These are phyloP conservation scores for Fusarium metavorans DNA, from an alignment of 2,329 filamentous ascomycete species.

Conservation along the genomic window DNA sequence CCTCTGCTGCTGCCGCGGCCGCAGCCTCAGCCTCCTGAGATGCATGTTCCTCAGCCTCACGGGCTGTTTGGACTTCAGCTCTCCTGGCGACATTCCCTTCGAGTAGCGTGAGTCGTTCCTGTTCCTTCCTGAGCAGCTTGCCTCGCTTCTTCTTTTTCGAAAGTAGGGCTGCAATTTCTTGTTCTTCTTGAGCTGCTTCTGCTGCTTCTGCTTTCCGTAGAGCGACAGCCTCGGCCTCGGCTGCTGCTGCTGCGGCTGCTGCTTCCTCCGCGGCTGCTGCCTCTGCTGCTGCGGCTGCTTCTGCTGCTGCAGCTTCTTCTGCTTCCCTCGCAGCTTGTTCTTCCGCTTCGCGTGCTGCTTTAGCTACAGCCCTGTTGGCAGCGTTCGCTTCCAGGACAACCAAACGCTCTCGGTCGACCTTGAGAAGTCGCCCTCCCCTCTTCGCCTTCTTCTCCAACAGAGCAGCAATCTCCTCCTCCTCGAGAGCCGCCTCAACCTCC, in stretches of 20 bases:
- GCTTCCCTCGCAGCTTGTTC: constrained; percentile 27
- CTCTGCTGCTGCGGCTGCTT: constrained; percentile 42
- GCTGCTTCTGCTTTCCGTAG: constrained; percentile 49
- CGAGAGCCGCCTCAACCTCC: constrained; percentile 37
- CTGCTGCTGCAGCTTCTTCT: constrained; percentile 21
- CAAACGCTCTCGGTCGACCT: constrained; percentile 37
- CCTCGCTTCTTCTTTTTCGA: constrained; percentile 39
- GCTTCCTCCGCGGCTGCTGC: constrained; percentile 33
- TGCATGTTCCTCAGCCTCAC: constrained; percentile 34
- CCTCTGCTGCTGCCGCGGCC: constrained; percentile 15
- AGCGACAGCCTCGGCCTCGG: constrained; percentile 38
- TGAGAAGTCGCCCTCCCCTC: constrained; percentile 37
- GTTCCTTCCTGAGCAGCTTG: constrained; percentile 39
- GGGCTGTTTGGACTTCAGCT: constrained; percentile 23
- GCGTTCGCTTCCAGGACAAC: constrained; percentile 37
- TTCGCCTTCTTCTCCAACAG: constrained; percentile 56
- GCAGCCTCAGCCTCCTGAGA: constrained; percentile 26
- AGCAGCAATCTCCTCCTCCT: constrained; percentile 50
- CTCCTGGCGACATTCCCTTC: constrained; percentile 28
- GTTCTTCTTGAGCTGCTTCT: constrained; percentile 37
- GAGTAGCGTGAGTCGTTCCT: constrained; percentile 37
- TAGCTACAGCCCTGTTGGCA: constrained; percentile 41
- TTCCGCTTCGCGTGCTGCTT: constrained; percentile 44
- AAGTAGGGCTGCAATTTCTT: constrained; percentile 31
- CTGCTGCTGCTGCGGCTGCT: constrained; percentile 18